Evolutionary conservation across 306 rosid species (phyloP).

Genomic region (Comarum palustre): DNA sequence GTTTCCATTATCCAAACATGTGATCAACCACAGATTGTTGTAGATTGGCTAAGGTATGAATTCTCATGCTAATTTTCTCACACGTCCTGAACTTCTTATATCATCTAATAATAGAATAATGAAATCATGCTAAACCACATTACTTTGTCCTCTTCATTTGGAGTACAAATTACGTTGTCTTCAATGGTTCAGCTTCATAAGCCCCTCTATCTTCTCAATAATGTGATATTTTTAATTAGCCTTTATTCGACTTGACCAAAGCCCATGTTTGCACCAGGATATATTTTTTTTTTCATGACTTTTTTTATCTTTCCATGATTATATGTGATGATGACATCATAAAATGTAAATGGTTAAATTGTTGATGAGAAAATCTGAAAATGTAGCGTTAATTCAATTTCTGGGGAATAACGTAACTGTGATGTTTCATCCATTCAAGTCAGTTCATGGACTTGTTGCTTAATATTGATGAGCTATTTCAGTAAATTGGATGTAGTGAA

Average conservation of each 20-base stretch:
- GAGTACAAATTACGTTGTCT: not conserved
- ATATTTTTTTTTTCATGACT: not conserved
- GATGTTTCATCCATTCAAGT: not conserved
- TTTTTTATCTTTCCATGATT: not conserved
- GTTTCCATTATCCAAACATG: slow-evolving; percentile 52
- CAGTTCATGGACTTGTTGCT: not conserved
- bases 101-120: slow-evolving; percentile 18
- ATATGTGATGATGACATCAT: not conserved
- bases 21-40: slow-evolving; percentile 41
- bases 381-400: not conserved
- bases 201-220: not conserved
- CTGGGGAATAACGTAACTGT: slow-evolving; percentile 1
- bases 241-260: not conserved
- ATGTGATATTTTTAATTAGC: not conserved
- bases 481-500: not conserved
- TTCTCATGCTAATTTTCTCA: slow-evolving; percentile 13
- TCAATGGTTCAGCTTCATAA: not conserved
- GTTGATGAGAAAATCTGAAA: not conserved
- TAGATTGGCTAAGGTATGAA: slow-evolving; percentile 91
- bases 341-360: not conserved
- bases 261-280: not conserved
- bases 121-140: not conserved
- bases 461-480: not conserved
- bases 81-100: not conserved
- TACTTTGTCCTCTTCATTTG: not conserved